A percentile compares a stretch with the other conserved stretches of the same genome.
These are phyloP conservation scores for Trapa incisa DNA, from an alignment of 345 rosid species.

Conservation along the genomic window DNA sequence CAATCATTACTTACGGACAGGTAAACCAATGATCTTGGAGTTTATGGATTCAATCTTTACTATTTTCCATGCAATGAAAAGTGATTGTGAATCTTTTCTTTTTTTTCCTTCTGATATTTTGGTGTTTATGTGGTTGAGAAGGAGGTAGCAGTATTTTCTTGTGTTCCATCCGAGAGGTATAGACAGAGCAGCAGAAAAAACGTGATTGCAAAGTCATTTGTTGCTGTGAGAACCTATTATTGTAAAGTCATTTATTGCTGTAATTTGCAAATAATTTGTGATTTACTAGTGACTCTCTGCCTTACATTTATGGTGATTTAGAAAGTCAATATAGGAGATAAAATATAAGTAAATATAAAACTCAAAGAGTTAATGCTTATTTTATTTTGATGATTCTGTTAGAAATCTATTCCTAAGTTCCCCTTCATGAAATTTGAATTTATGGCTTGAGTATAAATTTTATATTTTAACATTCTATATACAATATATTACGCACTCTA, in stretches of 20 bases:
- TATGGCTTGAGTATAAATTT: neutral
- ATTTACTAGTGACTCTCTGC: neutral
- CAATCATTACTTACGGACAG: conserved; percentile 85
- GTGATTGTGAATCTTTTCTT: neutral
- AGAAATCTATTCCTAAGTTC: neutral
- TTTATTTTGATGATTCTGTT: neutral
- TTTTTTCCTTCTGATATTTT: neutral
- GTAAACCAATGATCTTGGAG: conserved; percentile 16
- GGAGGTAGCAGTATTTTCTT: neutral
- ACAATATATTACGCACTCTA: neutral
- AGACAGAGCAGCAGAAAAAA: neutral
- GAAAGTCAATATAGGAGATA: neutral
- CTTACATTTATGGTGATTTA: neutral
- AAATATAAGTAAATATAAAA: neutral
- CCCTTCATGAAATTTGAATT: neutral
- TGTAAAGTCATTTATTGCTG: neutral
- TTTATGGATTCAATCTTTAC: neutral
- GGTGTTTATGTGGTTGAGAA: neutral
- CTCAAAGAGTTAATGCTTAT: neutral
- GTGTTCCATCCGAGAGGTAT: neutral
- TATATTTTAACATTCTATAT: neutral
- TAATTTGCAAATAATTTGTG: neutral
- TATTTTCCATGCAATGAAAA: neutral
- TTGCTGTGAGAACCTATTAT: neutral
- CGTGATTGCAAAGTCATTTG: neutral